A percentile compares a stretch with the other conserved stretches of the same genome.
Conservation (phyloP, 1,139 yeast genomes). For the Hansenula lynferdii region DNA sequence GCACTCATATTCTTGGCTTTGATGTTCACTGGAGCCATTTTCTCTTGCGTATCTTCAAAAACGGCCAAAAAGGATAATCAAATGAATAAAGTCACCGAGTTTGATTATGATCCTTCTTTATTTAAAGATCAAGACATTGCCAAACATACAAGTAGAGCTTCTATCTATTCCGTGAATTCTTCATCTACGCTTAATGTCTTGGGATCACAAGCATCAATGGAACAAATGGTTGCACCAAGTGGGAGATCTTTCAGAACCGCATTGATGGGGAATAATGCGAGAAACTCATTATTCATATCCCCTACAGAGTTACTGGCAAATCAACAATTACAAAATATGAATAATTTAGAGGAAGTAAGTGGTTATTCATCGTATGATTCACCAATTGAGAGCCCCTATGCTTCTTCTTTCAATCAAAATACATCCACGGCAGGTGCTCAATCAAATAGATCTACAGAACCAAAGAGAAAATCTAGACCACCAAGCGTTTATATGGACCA, state of each 20-base stretch:
- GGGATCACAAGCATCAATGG: constrained; percentile 13
- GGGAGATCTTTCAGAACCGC: constrained; percentile 22
- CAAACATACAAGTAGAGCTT: constrained; percentile 6
- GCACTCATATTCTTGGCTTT: constrained; percentile 11
- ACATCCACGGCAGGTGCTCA: neutral
- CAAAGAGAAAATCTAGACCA: constrained; percentile 19
- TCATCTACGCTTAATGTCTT: constrained; percentile 20
- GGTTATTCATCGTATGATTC: constrained; percentile 10
- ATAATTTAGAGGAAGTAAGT: neutral
- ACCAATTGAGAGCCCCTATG: constrained; percentile 19
- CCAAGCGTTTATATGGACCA: constrained; percentile 27
- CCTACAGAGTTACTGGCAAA: constrained; percentile 27
- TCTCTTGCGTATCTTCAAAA: constrained; percentile 12
- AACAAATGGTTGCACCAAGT: constrained; percentile 5
- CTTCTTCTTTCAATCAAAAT: constrained; percentile 3
- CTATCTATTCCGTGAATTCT: constrained; percentile 24
- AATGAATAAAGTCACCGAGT: neutral
- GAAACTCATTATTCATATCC: constrained; percentile 30
- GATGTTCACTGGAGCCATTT: constrained; percentile 10
- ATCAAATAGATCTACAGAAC: neutral
- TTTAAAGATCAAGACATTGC: constrained; percentile 5
- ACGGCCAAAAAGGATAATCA: constrained; percentile 10
- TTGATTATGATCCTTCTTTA: constrained; percentile 16
- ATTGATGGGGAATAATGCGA: constrained; percentile 14
- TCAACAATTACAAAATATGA: neutral